Evolutionary conservation across 2,329 filamentous ascomycete genomes (phyloP), one percentile per base, ranked within the genome.

Genomic region (Aspergillus costaricaensis): DNA sequence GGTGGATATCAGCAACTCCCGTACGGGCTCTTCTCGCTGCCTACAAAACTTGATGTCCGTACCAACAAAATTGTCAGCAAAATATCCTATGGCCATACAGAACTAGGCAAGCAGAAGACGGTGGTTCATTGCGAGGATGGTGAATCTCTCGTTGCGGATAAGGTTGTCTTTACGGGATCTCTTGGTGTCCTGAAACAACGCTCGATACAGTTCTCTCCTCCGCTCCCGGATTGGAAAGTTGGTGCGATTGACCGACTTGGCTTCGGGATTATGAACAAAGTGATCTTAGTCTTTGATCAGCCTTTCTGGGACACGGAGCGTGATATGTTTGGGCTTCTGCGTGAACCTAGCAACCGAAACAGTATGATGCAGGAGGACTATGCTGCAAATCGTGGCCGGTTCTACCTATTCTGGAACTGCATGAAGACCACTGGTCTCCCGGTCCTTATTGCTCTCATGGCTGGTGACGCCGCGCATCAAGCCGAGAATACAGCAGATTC

Each of bases 321-420:
- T 65, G 92, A 99, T 74, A 98, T 99, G 76, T 97, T 99, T 74
- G 96, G 95, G 10, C 86, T 96, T 43, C 81, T 99, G 44, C 89
- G 93, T 59, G 88, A 91, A 66, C 88, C 93, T 3, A 80, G 83
- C 21, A 85, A 86, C 61, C 81, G 83, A 3, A 83, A 87, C 59
- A 96, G 92, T 71, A 83, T 93, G 57, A 82, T 88, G 48, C 92
- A 96, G 70, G 85, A 85, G 54, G 91, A 96, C 65, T 98, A 98
- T 70, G 82, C 87, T 5, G 81, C 84, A 3, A 88, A 87, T 62
- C 87, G 94, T 56, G 94, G 94, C n/a, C 89, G 93, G 23, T 96
- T 96, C 77, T 99, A 98, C 71, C 86, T 99, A 68, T 98, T 96
- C 86, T 98, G 96, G 86, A 98, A 99, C 70, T 92, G 92, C 57